Conservation (phyloP, 345 rosid species). For the Lumnitzera racemosa region DNA sequence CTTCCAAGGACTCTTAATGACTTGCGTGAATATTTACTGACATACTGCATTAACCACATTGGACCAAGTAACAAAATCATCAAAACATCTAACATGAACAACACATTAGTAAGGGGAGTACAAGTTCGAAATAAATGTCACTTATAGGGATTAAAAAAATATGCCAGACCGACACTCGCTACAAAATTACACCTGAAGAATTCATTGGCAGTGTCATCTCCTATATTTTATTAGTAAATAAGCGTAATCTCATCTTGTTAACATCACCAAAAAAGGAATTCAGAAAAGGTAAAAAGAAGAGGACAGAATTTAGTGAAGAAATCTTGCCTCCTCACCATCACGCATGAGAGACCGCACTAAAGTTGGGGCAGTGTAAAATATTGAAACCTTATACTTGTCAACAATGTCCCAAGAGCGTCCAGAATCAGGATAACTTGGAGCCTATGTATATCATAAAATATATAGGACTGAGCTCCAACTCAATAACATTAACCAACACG, state of each 20-base stretch:
- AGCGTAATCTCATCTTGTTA: no score
- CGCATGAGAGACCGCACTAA: constrained; percentile 98
- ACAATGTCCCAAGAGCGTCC: constrained; percentile 98
- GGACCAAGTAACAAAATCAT: no score
- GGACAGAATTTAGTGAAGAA: constrained; percentile 9
- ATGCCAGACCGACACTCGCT: not conserved
- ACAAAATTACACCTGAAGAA: not conserved
- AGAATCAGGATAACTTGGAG: constrained; percentile 87
- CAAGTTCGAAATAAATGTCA: no score
- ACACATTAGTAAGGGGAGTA: not conserved
- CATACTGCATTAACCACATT: constrained; percentile 52
- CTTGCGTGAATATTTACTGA: constrained; percentile 75
- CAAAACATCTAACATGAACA: constrained; percentile 18
- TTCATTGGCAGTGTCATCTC: no score
- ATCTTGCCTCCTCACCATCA: constrained; percentile 64
- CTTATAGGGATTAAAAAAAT: no score
- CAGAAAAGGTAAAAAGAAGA: no score
- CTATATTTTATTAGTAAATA: no score
- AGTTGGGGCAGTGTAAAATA: constrained; percentile 96
- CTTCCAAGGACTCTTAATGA: constrained; percentile 93
- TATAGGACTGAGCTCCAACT: constrained; percentile 12
- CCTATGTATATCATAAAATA: constrained; percentile 35
- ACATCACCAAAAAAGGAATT: no score
- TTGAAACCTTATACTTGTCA: constrained; percentile 85
- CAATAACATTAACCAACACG: not conserved